These are phyloP conservation scores for Candida sp. DNA, from an alignment of 1,139 yeast species.

Conservation along the genomic window DNA sequence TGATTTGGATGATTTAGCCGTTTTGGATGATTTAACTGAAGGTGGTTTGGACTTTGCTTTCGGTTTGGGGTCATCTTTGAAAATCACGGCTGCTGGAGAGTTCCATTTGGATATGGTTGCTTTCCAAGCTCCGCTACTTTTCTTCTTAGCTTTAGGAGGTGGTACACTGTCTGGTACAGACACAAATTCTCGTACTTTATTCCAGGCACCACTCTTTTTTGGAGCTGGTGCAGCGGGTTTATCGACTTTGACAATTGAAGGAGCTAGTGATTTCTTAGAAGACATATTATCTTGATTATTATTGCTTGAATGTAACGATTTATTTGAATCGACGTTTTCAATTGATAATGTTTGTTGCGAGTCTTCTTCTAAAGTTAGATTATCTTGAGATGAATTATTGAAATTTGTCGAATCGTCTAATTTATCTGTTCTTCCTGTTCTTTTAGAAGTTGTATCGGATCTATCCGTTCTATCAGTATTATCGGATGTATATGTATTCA, in stretches of 20 bases:
- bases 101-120: slow-evolving; percentile 1
- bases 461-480: background rate
- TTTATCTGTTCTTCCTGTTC: background rate
- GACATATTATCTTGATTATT: background rate
- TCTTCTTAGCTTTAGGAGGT: background rate
- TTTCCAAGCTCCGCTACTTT: background rate
- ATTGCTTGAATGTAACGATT: background rate
- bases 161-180: background rate
- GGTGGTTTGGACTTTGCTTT: background rate
- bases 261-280: background rate
- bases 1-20: background rate
- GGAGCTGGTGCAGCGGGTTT: background rate
- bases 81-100: slow-evolving; percentile 2
- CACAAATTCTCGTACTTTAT: background rate
- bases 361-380: background rate
- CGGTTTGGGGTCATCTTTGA: slow-evolving; percentile 1
- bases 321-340: background rate
- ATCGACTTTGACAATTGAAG: background rate
- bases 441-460: background rate
- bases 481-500: background rate
- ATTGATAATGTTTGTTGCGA: background rate
- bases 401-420: background rate
- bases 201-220: background rate
- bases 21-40: background rate
- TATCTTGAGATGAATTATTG: background rate